Evolutionary conservation across 2,329 filamentous ascomycete genomes (phyloP).

Genomic region (Tolypocladium tundrense): DNA sequence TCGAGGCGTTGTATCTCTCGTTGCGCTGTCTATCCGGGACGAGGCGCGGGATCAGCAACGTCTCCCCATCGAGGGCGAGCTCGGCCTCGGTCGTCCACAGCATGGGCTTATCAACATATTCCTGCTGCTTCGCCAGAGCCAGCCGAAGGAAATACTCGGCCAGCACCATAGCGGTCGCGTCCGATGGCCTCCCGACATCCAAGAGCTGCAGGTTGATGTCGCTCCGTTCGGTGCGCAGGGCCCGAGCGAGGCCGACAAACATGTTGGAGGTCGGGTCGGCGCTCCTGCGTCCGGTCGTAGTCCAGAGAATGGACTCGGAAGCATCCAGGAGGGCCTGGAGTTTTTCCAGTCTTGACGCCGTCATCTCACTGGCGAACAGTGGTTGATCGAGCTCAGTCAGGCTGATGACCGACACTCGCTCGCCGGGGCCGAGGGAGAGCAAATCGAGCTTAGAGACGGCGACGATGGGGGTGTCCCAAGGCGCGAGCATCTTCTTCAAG

Average conservation of each 20-base stretch:
- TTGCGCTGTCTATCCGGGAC: neutral
- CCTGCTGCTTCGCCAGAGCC: neutral
- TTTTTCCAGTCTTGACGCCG: neutral
- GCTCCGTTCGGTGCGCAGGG: neutral
- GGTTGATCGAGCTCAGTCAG: neutral
- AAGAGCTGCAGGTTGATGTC: neutral
- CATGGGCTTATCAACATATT: neutral
- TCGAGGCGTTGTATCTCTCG: neutral
- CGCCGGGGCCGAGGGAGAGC: neutral
- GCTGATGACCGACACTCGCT: neutral
- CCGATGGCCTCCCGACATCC: neutral
- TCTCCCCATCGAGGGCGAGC: neutral
- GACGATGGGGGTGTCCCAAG: neutral
- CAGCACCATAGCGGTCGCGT: neutral
- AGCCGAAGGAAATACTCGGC: neutral
- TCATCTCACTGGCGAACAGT: neutral
- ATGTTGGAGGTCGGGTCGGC: neutral
- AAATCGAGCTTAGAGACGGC: neutral
- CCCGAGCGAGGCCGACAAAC: neutral
- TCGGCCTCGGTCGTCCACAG: neutral
- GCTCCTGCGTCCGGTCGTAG: neutral
- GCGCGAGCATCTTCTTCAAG: neutral
- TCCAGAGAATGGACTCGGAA: neutral
- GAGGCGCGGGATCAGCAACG: neutral
- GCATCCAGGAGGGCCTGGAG: neutral